Conservation (phyloP, 2,329 filamentous ascomycete genomes). For the Talaromyces albobiverticillius region DNA sequence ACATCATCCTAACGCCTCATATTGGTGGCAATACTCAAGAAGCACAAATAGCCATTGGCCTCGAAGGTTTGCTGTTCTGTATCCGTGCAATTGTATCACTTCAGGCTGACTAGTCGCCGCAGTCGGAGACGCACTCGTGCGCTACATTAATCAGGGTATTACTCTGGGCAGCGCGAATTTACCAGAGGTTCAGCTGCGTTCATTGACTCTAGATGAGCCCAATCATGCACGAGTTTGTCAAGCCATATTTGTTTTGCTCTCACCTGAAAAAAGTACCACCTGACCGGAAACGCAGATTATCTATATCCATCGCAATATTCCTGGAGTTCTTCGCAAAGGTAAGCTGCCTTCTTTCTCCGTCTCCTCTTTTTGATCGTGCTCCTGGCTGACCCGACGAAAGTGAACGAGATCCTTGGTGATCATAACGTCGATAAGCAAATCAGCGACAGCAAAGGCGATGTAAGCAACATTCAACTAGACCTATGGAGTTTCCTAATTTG, state of each 20-base stretch:
- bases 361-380: constrained; percentile 17
- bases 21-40: constrained; percentile 98
- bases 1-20: constrained; percentile 92
- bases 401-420: constrained; percentile 90
- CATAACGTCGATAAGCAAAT: constrained; percentile 99
- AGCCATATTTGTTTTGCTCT: too few species aligned
- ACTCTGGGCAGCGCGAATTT: constrained; percentile 93
- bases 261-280: constrained; percentile 16
- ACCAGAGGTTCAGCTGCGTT: constrained; percentile 88
- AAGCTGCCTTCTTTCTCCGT: constrained; percentile 17
- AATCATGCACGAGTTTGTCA: constrained; percentile 73
- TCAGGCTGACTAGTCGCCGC: too few species aligned
- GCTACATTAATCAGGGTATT: constrained; percentile 93
- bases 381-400: too few species aligned
- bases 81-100: too few species aligned
- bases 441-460: constrained; percentile 89
- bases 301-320: constrained; percentile 95
- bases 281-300: constrained; percentile 65
- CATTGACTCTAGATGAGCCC: constrained; percentile 83
- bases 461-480: constrained; percentile 49
- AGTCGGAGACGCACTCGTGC: constrained; percentile 81
- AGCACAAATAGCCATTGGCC: constrained; percentile 90
- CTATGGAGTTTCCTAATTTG: too few species aligned
- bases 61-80: too few species aligned
- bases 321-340: constrained; percentile 86